phyloP scores from a whole-genome alignment of 352 stramenopile species.

The Globisporangium cederbergense region DNA sequence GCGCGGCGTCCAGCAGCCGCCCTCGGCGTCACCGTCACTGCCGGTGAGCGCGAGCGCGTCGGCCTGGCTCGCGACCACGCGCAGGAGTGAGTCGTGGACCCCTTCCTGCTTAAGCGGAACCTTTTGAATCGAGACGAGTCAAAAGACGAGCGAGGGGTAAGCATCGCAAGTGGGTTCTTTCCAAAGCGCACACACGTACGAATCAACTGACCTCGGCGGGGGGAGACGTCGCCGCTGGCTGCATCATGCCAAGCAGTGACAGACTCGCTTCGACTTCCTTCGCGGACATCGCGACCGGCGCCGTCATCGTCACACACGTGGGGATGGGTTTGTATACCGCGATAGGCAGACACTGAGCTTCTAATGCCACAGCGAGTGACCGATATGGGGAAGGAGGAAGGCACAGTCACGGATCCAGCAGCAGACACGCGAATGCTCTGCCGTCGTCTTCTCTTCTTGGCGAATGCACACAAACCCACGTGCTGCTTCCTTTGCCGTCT shows the following conservation, averaged over 20 bases:
- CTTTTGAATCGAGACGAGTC: neutral
- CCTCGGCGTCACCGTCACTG: conserved; percentile 1
- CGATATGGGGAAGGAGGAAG: neutral
- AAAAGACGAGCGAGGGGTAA: conserved; percentile 4
- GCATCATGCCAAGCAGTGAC: conserved; percentile 67
- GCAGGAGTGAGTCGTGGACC: conserved; percentile 35
- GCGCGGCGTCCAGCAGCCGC: conserved; percentile 2
- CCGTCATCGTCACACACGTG: neutral
- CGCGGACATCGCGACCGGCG: conserved; percentile 29
- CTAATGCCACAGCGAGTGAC: neutral
- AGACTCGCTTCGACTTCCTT: conserved; percentile 63
- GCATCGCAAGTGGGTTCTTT: neutral
- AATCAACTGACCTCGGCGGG: conserved; percentile 10
- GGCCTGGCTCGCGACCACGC: conserved; percentile 34
- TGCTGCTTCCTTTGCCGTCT: neutral
- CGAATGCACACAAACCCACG: neutral
- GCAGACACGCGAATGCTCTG: neutral
- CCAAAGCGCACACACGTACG: conserved; percentile 2
- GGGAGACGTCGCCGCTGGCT: conserved; percentile 9
- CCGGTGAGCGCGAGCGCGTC: conserved; percentile 8
- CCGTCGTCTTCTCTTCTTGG: conserved; percentile 3
- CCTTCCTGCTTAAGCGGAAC: conserved; percentile 14
- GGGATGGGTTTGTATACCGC: neutral
- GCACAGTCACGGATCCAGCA: neutral
- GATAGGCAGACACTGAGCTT: neutral